These are phyloP conservation scores for Diaporthe longicolla DNA, from an alignment of 2,329 filamentous ascomycete genomes.

Conservation along the genomic window DNA sequence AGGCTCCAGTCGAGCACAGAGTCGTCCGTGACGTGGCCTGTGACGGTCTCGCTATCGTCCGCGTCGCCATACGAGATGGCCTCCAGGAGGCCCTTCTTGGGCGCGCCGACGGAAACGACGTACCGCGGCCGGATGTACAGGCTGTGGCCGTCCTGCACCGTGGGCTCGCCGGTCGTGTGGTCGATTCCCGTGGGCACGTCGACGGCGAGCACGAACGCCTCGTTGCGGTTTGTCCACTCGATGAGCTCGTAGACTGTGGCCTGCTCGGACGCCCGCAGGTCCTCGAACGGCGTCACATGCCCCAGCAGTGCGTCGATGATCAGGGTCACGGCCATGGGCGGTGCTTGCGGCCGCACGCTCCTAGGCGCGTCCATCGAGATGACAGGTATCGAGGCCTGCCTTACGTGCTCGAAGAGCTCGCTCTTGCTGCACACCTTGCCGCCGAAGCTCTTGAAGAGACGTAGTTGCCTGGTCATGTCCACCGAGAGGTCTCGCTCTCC, in stretches of 20 bases:
- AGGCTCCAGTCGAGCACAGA: slow-evolving; percentile 76
- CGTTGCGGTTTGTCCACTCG: slow-evolving; percentile 92
- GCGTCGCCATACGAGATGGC: slow-evolving; percentile 76
- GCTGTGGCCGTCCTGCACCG: slow-evolving; percentile 79
- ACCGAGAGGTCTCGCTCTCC: slow-evolving; percentile 84
- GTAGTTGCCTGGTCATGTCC: slow-evolving; percentile 83
- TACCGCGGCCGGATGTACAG: slow-evolving; percentile 87
- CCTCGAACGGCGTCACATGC: slow-evolving; percentile 89
- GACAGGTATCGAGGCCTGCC: slow-evolving; percentile 59
- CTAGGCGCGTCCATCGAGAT: slow-evolving; percentile 55
- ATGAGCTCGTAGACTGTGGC: slow-evolving; percentile 90
- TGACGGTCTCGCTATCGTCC: slow-evolving; percentile 55
- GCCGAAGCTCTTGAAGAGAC: slow-evolving; percentile 86
- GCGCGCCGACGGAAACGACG: slow-evolving; percentile 88
- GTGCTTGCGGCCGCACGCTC: slow-evolving; percentile 57
- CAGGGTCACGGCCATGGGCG: slow-evolving; percentile 78
- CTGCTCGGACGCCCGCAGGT: slow-evolving; percentile 85
- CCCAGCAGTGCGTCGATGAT: slow-evolving; percentile 92
- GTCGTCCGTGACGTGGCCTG: slow-evolving; percentile 57
- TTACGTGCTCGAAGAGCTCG: slow-evolving; percentile 73
- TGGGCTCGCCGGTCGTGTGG: slow-evolving; percentile 78
- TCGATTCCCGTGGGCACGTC: slow-evolving; percentile 93
- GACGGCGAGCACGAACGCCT: slow-evolving; percentile 86
- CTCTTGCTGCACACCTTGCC: slow-evolving; percentile 77
- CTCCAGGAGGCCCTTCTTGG: slow-evolving; percentile 86